Percentiles rank a stretch among this genome's conserved stretches.
These are phyloP conservation scores for Polytolypa hystricis DNA, from an alignment of 2,329 filamentous ascomycete genomes.

Conservation along the genomic window DNA sequence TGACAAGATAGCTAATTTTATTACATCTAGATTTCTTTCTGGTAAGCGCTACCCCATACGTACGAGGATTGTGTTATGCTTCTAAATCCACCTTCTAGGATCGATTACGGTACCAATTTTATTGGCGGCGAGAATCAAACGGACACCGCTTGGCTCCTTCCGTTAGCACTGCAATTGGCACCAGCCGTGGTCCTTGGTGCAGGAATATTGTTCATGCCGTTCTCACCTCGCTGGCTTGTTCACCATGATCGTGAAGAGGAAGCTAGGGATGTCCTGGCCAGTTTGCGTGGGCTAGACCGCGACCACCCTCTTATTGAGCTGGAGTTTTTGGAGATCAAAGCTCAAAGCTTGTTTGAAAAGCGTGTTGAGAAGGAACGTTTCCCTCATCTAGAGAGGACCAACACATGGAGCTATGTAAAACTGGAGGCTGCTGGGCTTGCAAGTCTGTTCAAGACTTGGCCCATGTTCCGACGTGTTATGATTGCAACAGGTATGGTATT, in stretches of 20 bases:
- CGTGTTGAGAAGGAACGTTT: slow-evolving; percentile 56
- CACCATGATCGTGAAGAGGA: slow-evolving; percentile 60
- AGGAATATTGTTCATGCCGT: slow-evolving; percentile 77
- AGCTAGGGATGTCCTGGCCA: slow-evolving; percentile 51
- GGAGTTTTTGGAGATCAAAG: slow-evolving; percentile 76
- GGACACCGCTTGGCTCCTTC: slow-evolving; percentile 41
- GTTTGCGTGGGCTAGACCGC: slow-evolving; percentile 48
- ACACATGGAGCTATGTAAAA: slow-evolving; percentile 53
- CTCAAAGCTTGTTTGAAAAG: slow-evolving; percentile 63
- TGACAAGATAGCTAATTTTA: slow-evolving; percentile 43
- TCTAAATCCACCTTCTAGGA: slow-evolving; percentile 25
- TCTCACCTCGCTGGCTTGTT: slow-evolving; percentile 64
- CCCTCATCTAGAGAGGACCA: slow-evolving; percentile 51
- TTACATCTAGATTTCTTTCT: slow-evolving; percentile 30
- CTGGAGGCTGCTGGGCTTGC: slow-evolving; percentile 43
- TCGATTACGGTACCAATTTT: slow-evolving; percentile 41
- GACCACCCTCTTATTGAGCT: slow-evolving; percentile 60
- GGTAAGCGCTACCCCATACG: slow-evolving; percentile 17
- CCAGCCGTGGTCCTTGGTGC: slow-evolving; percentile 55
- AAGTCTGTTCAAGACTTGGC: slow-evolving; percentile 21
- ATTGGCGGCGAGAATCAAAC: slow-evolving; percentile 48
- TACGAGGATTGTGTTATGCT: slow-evolving; percentile 31
- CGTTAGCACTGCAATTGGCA: slow-evolving; percentile 42
- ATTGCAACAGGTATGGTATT: slow-evolving; percentile 33
- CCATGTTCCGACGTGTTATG: slow-evolving; percentile 38